Conservation (phyloP, 2,329 filamentous ascomycete genomes). For the Fusarium fujikuroi region DNA sequence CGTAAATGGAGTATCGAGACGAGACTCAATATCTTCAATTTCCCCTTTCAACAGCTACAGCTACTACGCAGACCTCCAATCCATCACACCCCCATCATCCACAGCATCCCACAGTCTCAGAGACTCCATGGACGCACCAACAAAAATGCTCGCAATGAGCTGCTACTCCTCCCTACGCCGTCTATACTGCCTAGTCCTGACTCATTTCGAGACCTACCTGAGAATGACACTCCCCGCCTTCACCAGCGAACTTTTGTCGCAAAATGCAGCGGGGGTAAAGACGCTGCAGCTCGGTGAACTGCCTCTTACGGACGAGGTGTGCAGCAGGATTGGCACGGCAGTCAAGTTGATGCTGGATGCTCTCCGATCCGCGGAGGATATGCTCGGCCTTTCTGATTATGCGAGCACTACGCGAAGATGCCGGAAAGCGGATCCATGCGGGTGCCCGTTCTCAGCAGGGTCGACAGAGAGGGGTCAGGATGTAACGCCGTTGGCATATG, state of each 20-base stretch:
- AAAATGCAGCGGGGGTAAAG: neutral
- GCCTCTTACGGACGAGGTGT: neutral
- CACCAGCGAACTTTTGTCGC: neutral
- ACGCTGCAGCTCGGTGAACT: neutral
- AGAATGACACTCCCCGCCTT: neutral
- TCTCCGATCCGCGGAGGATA: neutral
- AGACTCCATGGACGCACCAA: neutral
- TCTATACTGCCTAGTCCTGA: neutral
- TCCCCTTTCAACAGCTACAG: neutral
- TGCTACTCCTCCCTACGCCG: neutral
- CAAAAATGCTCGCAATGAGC: neutral
- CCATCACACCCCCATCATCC: neutral
- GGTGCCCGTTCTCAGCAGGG: neutral
- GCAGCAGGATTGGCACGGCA: neutral
- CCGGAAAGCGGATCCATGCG: neutral
- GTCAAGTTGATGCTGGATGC: neutral
- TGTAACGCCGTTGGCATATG: neutral
- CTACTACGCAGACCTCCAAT: neutral
- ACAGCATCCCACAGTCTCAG: neutral
- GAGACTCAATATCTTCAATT: neutral
- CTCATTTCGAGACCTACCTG: neutral
- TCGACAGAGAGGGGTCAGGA: neutral
- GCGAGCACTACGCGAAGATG: neutral
- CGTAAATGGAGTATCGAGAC: neutral
- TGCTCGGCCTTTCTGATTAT: neutral